Base-by-base conservation (phyloP, 306 rosid genomes). In the Hippophae tibetana region DNA sequence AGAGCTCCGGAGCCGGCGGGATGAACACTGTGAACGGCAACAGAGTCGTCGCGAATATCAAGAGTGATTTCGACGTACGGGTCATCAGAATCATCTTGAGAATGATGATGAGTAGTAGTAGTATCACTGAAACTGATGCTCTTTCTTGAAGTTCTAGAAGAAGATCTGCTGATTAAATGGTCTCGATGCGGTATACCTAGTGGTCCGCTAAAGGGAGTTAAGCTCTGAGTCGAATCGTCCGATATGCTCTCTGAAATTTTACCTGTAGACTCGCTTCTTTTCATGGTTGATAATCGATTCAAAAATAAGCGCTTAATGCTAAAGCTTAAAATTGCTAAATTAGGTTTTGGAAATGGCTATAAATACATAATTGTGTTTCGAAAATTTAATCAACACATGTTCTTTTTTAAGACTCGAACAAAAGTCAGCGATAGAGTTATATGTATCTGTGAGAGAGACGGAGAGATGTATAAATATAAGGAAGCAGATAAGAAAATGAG, bases 21-120 rank as follows among this genome's bases (percentile, higher is more conserved):
- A 59, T 81, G 83, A n/a, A 81, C 86, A 58, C 86, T 77, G 74
- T 81, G 86, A 14, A 81, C 81, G 27, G 83, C 83, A 9, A 81
- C 86, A 4, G 83, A 65, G 56, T 81, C 86, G 7, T 74, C 83
- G 7, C 63, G 78, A 44, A 81, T 81, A 58, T 81, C 86, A 26
- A 81, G 78, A n/a, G 86, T 81, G 52, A 81, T 69, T 68, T 77
- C 83, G 13, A 81, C 86, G 47, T 74, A 77, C 5, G 63, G 54
- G 1, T 81, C 78, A 3, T 71, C 80, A 5, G 65, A 46, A 2
- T 54, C 48, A 7, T 59, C 44, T 42, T 42, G 38, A 31, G 38
- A 2, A 4, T 31, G 38, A 31, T 31, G 38, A 31, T 31, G 38
- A 31, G 38, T 2, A 31, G 38, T 31, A 31, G 38, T 31, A 31